Conservation (phyloP, 805 yeast genomes). For the Kockiozyma suomiensis region DNA sequence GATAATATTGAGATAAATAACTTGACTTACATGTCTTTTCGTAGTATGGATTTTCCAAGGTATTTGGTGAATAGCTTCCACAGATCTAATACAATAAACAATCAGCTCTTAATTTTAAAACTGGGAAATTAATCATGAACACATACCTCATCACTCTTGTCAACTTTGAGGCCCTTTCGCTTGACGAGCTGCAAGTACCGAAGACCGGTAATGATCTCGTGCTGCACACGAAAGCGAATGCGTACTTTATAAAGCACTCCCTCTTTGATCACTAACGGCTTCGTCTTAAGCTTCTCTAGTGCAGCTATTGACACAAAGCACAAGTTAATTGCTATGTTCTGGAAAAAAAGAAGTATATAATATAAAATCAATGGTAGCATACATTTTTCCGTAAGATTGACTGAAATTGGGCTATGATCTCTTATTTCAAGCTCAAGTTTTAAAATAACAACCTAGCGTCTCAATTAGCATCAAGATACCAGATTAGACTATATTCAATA, state of each 20-base stretch:
- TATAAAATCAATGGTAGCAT: not conserved
- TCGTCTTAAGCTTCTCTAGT: conserved; percentile 59
- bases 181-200: conserved; percentile 82
- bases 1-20: no score
- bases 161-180: conserved; percentile 85
- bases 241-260: conserved; percentile 70
- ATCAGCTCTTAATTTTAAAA: no score
- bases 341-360: not conserved
- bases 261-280: conserved; percentile 77
- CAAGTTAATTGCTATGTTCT: not conserved
- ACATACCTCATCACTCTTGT: conserved; percentile 75
- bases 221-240: conserved; percentile 81
- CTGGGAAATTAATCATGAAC: no score
- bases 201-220: conserved; percentile 87
- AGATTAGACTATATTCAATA: not conserved
- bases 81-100: conserved; percentile 40
- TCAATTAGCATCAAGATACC: not conserved
- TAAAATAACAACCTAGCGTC: conserved; percentile 65
- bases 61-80: conserved; percentile 90
- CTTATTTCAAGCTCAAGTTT: conserved; percentile 73
- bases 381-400: conserved; percentile 62
- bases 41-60: conserved; percentile 75
- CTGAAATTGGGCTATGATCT: conserved; percentile 68
- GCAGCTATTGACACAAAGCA: conserved; percentile 44
- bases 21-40: conserved; percentile 49